Evolutionary conservation across 345 rosid genomes (phyloP).

Genomic region (Clarkia xantiana): DNA sequence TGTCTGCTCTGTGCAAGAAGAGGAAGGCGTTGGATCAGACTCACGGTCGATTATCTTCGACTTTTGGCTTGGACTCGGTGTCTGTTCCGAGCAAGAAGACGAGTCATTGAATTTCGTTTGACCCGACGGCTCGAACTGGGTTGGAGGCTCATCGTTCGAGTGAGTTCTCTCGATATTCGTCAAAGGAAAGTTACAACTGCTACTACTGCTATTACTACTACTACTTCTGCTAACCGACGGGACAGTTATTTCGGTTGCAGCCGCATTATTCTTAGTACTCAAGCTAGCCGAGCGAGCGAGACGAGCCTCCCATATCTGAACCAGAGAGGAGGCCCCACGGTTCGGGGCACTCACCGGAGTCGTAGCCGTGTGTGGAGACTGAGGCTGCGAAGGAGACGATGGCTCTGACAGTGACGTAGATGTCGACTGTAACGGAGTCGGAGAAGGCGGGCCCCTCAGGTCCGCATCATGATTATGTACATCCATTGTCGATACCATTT

Average conservation of each 20-base stretch:
- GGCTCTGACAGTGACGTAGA: not conserved
- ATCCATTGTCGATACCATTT: too few species aligned
- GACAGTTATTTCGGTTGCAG: not conserved
- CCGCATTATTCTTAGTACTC: not conserved
- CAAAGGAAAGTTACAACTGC: conserved; percentile 2
- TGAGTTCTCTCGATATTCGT: not conserved
- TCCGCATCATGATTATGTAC: too few species aligned
- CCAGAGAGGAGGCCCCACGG: conserved; percentile 2
- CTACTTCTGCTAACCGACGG: not conserved
- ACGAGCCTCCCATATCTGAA: conserved; percentile 6
- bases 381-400: not conserved
- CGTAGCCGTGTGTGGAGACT: not conserved
- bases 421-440: not conserved
- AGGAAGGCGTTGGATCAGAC: not conserved
- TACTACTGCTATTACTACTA: not conserved
- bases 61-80: not conserved
- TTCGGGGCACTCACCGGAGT: not conserved
- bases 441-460: too few species aligned
- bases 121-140: not conserved
- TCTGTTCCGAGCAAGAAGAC: too few species aligned
- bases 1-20: too few species aligned
- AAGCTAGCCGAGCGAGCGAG: not conserved
- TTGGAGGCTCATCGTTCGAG: not conserved
- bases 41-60: not conserved
- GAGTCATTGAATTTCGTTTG: too few species aligned